Percentiles rank a stretch among this genome's conserved stretches.
phyloP scores from a whole-genome alignment of 2,329 filamentous ascomycete genomes.

The Rhynchosporium secalis region DNA sequence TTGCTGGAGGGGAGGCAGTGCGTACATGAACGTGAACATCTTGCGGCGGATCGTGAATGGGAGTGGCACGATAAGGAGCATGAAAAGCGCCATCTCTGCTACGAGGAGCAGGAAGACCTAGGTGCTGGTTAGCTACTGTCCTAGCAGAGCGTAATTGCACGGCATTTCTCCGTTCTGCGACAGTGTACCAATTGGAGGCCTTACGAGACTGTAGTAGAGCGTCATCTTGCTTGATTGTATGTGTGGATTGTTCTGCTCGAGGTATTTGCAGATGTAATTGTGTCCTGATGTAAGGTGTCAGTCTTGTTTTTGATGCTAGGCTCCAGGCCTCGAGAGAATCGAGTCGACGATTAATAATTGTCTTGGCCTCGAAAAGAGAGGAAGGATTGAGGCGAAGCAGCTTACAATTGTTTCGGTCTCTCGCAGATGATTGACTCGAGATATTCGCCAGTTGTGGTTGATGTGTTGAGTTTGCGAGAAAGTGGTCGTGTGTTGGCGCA shows the following conservation, averaged over 20 bases:
- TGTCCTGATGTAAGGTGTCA: slow-evolving; percentile 32
- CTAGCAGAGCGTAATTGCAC: background rate
- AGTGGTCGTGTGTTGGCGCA: slow-evolving; percentile 1
- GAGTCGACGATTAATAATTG: background rate
- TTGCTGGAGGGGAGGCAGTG: slow-evolving; percentile 54
- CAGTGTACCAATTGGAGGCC: slow-evolving; percentile 28
- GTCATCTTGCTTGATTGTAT: slow-evolving; percentile 45
- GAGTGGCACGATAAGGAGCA: slow-evolving; percentile 79
- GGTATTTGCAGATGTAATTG: slow-evolving; percentile 23
- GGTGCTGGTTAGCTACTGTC: slow-evolving; percentile 21
- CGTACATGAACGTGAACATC: slow-evolving; percentile 74
- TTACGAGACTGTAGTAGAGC: slow-evolving; percentile 52
- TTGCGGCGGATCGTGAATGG: slow-evolving; percentile 64
- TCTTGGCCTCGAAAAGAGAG: background rate
- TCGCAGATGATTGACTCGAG: slow-evolving; percentile 9
- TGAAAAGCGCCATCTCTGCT: slow-evolving; percentile 79
- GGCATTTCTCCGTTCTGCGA: background rate
- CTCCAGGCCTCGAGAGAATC: background rate
- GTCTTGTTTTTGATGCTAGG: slow-evolving; percentile 22
- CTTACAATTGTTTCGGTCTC: slow-evolving; percentile 8
- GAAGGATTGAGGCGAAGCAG: background rate
- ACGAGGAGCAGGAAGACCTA: slow-evolving; percentile 83
- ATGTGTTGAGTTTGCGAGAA: background rate
- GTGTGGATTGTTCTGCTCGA: slow-evolving; percentile 16
- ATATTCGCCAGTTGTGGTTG: slow-evolving; percentile 6